These are phyloP conservation scores for Calocera cornea DNA, from an alignment of 768 basidiomycete species.

Conservation along the genomic window DNA sequence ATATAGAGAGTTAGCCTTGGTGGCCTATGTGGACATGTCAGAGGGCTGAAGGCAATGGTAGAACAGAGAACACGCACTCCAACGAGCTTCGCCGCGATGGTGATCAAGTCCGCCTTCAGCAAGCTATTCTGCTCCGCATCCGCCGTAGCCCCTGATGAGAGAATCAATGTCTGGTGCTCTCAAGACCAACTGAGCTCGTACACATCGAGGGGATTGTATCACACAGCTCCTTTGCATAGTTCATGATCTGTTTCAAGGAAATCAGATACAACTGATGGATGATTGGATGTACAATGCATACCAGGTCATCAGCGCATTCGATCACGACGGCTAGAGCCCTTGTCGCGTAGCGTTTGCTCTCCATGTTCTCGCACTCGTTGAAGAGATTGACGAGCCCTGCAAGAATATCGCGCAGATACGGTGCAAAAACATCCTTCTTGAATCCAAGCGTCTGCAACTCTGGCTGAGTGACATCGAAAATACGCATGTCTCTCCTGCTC, in stretches of 20 bases:
- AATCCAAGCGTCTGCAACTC: conserved; percentile 47
- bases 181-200: conserved; percentile 27
- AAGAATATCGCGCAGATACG: conserved; percentile 48
- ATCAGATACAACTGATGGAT: background rate
- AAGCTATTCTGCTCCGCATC: conserved; percentile 44
- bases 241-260: conserved; percentile 43
- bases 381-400: conserved; percentile 56
- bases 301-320: conserved; percentile 31
- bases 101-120: conserved; percentile 57
- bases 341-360: conserved; percentile 64
- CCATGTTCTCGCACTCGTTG: conserved; percentile 57
- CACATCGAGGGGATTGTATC: conserved; percentile 59
- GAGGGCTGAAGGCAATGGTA: background rate
- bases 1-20: conserved; percentile 44
- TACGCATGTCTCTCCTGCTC: conserved; percentile 23
- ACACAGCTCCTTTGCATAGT: conserved; percentile 47
- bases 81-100: conserved; percentile 54
- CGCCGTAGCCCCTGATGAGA: conserved; percentile 51
- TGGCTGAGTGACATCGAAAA: background rate
- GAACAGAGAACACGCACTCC: conserved; percentile 34
- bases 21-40: conserved; percentile 36
- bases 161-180: background rate
- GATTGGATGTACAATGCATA: conserved; percentile 15
- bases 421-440: conserved; percentile 47
- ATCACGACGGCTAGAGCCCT: conserved; percentile 56